These are phyloP conservation scores for Myochromella boudieri DNA, from an alignment of 768 basidiomycete genomes.

Conservation along the genomic window DNA sequence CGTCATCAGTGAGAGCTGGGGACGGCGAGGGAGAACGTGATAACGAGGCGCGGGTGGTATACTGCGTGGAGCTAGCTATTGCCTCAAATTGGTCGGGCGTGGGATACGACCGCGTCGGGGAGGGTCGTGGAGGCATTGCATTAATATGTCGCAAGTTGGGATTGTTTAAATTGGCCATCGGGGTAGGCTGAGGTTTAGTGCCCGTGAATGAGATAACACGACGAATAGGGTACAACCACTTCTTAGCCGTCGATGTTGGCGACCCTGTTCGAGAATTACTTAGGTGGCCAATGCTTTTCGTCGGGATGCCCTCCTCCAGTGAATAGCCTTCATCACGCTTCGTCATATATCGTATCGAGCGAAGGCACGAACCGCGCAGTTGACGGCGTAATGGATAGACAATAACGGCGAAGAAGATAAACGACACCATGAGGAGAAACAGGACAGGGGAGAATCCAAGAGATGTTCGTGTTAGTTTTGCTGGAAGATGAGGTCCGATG, in stretches of 20 bases:
- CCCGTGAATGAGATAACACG: conserved; percentile 30
- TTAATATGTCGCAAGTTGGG: conserved; percentile 25
- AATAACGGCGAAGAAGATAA: conserved; percentile 43
- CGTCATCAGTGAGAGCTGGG: conserved; percentile 38
- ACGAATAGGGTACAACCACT: conserved; percentile 36
- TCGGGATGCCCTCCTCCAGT: conserved; percentile 52
- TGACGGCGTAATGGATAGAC: conserved; percentile 59
- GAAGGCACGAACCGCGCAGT: conserved; percentile 46
- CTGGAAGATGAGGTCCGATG: conserved; percentile 66
- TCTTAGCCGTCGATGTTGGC: conserved; percentile 27
- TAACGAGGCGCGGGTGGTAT: conserved; percentile 28
- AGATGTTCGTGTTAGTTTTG: conserved; percentile 57
- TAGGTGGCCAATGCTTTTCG: conserved; percentile 15
- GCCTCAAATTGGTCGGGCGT: conserved; percentile 26
- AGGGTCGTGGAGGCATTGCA: conserved; percentile 22
- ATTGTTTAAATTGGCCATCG: conserved; percentile 26
- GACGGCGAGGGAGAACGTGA: conserved; percentile 52
- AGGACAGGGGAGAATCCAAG: conserved; percentile 73
- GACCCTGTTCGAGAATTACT: conserved; percentile 30
- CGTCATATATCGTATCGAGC: conserved; percentile 37
- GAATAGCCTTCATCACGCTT: conserved; percentile 38
- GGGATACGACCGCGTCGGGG: conserved; percentile 39
- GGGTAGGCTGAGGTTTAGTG: conserved; percentile 22
- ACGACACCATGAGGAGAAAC: conserved; percentile 53
- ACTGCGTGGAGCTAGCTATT: conserved; percentile 38